A percentile compares a stretch with the other conserved stretches of the same genome.
Evolutionary conservation across 176 grass and related monocot genomes (phyloP).

Genomic region (Coix lacrymajobi): DNA sequence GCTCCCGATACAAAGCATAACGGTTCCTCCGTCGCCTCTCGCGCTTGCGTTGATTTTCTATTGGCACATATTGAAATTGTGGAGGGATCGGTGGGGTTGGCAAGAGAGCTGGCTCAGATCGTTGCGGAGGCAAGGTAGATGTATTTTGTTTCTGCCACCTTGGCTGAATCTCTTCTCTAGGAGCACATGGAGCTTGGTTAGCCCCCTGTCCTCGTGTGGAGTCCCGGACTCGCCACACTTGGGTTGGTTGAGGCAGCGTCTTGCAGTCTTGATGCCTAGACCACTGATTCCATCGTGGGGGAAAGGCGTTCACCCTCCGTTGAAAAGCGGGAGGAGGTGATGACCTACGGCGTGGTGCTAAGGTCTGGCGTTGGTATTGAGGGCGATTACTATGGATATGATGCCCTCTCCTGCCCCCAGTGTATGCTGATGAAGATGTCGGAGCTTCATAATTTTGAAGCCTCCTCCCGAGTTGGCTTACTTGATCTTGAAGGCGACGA

Average conservation of each 20-base stretch:
- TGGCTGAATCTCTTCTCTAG: not conserved
- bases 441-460: not conserved
- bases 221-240: no score
- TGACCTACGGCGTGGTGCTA: not conserved
- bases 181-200: not conserved
- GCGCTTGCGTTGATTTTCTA: not conserved
- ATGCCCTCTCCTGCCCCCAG: accelerated
- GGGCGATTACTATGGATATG: accelerated
- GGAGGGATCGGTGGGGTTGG: not conserved
- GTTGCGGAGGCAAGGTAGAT: not conserved
- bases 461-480: not conserved
- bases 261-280: not conserved
- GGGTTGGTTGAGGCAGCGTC: accelerated
- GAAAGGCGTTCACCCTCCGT: accelerated
- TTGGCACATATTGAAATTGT: not conserved
- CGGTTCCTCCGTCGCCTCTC: no score
- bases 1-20: not conserved
- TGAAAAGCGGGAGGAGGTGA: no score
- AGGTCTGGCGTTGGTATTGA: not conserved
- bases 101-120: not conserved
- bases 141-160: not conserved
- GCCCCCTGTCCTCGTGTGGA: not conserved
- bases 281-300: not conserved
- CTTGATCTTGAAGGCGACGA: not conserved
- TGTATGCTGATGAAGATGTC: no score